Evolutionary conservation across 495 filamentous ascomycete species (phyloP), one percentile per base, ranked within the genome.

Genomic region (Ascobolus immersus): DNA sequence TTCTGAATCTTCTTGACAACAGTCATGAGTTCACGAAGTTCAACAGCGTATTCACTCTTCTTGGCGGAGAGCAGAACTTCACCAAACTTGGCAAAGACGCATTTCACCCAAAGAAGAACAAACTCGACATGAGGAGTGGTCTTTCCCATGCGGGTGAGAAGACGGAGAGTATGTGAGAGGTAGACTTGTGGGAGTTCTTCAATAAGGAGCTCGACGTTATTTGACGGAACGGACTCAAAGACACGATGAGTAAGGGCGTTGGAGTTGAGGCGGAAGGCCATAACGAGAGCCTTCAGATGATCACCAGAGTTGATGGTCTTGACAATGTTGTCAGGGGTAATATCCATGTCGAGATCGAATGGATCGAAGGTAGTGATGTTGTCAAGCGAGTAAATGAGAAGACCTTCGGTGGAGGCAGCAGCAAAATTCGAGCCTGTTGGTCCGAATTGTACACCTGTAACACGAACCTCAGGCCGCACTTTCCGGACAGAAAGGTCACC

Each of bases 241-340:
- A 93, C 79, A 17, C 65, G 66, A 37, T 71, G 70, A 32, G 91
- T 65, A 17, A 94, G 59, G 31, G 64, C 62, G 2, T 61, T 59
- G 44, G 84, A 71, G 54, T 90, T 91, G 24, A 96, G 64, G 1
- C 86, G 75, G 61, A 96, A 94, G 1, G 82, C 77, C 84, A 94
- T 93, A 36, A 92, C 72, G 2, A 96, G 57, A 1, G 86, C 86
- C 53, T 80, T 90, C 21, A 93, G 61, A 55, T 73, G 91, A 24
- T 89, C 77, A 13, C 12, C 12, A 25, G 22, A 7, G 26, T 61
- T 49, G n/a, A 93, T 59, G 6, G 76, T 71, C 7, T 67, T 60
- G 1, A 91, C 55, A 3, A 79, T 91, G 20, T 62, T 73, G 2
- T 71, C 69, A 0, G 81, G 80, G 4, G 86, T 96, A 38, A 94